Evolutionary conservation across 345 rosid species (phyloP).

Genomic region (Euclidium syriacum): DNA sequence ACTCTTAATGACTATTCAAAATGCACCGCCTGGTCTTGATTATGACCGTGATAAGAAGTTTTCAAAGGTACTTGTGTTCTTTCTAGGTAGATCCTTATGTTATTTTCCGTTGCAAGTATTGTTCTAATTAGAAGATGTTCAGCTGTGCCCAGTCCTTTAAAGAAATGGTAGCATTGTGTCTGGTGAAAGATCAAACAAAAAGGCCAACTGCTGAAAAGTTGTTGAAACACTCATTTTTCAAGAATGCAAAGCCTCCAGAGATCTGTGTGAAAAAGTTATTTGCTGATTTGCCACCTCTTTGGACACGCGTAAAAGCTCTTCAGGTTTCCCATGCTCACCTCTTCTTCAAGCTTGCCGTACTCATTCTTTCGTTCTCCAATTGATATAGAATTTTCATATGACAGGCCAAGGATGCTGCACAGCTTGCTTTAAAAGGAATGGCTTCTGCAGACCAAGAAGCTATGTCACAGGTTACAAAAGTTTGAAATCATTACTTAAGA

Average conservation of each 20-base stretch:
- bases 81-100: conserved; percentile 8
- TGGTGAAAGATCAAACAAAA: conserved; percentile 94
- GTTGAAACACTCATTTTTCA: conserved; percentile 82
- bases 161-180: conserved; percentile 95
- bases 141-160: conserved; percentile 76
- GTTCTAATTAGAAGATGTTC: conserved; percentile 27
- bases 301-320: conserved; percentile 93
- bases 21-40: conserved; percentile 96
- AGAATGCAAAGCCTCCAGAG: conserved; percentile 94
- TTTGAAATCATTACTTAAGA: neutral
- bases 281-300: conserved; percentile 78
- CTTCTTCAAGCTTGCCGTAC: conserved; percentile 9
- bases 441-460: conserved; percentile 97
- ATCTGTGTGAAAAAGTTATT: conserved; percentile 73
- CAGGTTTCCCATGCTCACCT: conserved; percentile 47
- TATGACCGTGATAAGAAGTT: conserved; percentile 91
- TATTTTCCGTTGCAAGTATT: conserved; percentile 1
- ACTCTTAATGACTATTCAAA: conserved; percentile 96
- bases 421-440: conserved; percentile 85
- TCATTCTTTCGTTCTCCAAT: neutral
- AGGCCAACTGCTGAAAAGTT: conserved; percentile 82
- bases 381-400: conserved; percentile 25
- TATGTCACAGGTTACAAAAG: conserved; percentile 66
- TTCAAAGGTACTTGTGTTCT: conserved; percentile 60
- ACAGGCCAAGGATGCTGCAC: conserved; percentile 97